phyloP scores from a whole-genome alignment of 2,329 filamentous ascomycete species.

The Colletotrichum cordylinicola region DNA sequence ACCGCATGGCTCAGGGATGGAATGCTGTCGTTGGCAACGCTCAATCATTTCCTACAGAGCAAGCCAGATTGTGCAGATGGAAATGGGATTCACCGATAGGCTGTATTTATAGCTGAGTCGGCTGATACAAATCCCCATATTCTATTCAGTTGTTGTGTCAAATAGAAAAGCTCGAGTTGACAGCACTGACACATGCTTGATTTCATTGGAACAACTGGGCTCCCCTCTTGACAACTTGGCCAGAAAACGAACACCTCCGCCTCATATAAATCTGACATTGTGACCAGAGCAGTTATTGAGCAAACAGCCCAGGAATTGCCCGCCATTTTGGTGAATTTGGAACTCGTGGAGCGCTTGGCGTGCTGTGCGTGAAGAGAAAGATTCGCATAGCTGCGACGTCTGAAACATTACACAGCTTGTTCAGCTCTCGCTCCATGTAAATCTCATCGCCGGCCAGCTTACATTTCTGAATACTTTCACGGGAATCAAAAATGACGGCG shows the following conservation, averaged over 20 bases:
- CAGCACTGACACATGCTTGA: background rate
- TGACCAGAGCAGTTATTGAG: too few relatives aligned
- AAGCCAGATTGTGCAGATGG: accelerated
- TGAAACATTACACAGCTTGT: background rate
- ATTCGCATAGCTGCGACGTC: accelerated
- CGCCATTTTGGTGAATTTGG: too few relatives aligned
- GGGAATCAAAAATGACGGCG: too few relatives aligned
- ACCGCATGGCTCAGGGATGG: background rate
- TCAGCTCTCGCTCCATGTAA: background rate
- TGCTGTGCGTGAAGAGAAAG: background rate
- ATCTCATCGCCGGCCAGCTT: background rate
- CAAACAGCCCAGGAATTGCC: too few relatives aligned
- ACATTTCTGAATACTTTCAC: background rate
- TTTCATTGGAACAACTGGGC: background rate
- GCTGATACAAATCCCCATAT: accelerated
- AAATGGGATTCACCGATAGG: too few relatives aligned
- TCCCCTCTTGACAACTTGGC: background rate
- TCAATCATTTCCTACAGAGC: background rate
- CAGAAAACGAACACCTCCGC: background rate
- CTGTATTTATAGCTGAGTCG: background rate
- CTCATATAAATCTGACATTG: background rate
- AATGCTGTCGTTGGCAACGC: background rate
- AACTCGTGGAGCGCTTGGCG: too few relatives aligned
- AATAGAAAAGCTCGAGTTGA: background rate
- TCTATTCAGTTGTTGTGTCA: background rate